A percentile compares a stretch with the other conserved stretches of the same genome.
Evolutionary conservation across 805 yeast species (phyloP).

Genomic region (Lipomyces yamadae): DNA sequence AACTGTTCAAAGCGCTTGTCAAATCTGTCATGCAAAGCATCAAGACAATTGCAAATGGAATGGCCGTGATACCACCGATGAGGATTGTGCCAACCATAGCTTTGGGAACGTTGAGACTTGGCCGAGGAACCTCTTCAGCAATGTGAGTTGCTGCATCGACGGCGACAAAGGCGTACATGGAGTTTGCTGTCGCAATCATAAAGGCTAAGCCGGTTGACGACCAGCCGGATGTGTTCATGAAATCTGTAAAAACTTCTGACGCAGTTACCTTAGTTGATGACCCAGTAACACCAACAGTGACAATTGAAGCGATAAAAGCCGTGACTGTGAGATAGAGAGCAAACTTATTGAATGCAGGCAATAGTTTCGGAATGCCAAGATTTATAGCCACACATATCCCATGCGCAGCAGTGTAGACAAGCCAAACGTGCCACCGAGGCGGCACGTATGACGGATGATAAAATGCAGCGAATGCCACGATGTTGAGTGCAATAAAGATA

Average conservation of each 20-base stretch:
- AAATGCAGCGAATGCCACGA: constrained; percentile 44
- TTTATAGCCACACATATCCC: constrained; percentile 40
- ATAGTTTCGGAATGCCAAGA: constrained; percentile 21
- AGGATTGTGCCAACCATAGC: constrained; percentile 68
- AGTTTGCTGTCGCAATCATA: constrained; percentile 68
- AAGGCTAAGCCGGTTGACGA: constrained; percentile 59
- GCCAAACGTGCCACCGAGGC: constrained; percentile 51
- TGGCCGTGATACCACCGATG: constrained; percentile 63
- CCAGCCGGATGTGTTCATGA: constrained; percentile 60
- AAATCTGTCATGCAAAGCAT: constrained; percentile 59
- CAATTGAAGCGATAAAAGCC: constrained; percentile 53
- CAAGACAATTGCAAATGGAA: constrained; percentile 29
- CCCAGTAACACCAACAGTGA: constrained; percentile 52
- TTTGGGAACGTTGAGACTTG: constrained; percentile 61
- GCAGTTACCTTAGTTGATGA: constrained; percentile 39
- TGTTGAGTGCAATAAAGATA: constrained; percentile 42
- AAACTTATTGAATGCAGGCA: constrained; percentile 56
- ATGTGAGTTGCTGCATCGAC: constrained; percentile 73
- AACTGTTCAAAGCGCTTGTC: constrained; percentile 54
- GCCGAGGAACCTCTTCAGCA: constrained; percentile 67
- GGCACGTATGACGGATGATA: constrained; percentile 57
- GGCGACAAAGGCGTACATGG: constrained; percentile 72
- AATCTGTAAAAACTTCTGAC: constrained; percentile 54
- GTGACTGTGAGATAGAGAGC: constrained; percentile 55
- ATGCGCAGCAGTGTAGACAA: constrained; percentile 56